phyloP scores from a whole-genome alignment of 768 basidiomycete species.

The Boletus barrowsii region DNA sequence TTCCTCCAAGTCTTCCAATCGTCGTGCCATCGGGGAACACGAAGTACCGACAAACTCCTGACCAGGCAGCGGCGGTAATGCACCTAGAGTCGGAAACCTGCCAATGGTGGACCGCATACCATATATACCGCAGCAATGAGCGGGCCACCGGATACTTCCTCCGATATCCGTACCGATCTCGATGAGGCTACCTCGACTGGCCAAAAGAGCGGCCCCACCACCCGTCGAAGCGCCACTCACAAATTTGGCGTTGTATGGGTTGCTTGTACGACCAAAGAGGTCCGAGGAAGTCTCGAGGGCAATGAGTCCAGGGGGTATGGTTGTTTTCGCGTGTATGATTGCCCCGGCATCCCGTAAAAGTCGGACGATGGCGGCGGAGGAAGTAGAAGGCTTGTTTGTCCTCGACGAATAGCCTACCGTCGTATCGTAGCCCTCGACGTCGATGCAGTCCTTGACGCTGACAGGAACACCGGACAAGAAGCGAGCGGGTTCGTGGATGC shows the following conservation, averaged over 20 bases:
- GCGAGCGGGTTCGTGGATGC: background rate
- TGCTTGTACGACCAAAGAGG: slow-evolving; percentile 45
- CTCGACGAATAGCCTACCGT: slow-evolving; percentile 43
- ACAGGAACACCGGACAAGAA: slow-evolving; percentile 46
- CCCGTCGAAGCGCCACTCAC: slow-evolving; percentile 49
- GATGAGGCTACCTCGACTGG: slow-evolving; percentile 41
- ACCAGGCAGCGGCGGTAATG: slow-evolving; percentile 33
- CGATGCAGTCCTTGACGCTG: slow-evolving; percentile 47
- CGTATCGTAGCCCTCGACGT: slow-evolving; percentile 45
- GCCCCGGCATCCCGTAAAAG: slow-evolving; percentile 43
- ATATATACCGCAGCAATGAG: slow-evolving; percentile 47
- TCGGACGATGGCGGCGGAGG: slow-evolving; percentile 38
- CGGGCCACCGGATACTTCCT: slow-evolving; percentile 48
- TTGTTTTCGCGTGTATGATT: slow-evolving; percentile 40
- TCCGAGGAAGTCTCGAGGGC: slow-evolving; percentile 42
- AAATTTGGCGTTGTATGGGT: slow-evolving; percentile 44
- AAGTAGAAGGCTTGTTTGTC: slow-evolving; percentile 33
- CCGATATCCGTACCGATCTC: slow-evolving; percentile 51
- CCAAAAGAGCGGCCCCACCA: slow-evolving; percentile 49
- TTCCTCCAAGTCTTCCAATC: slow-evolving; percentile 39
- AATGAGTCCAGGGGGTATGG: slow-evolving; percentile 42
- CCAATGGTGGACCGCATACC: slow-evolving; percentile 38
- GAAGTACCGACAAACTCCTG: slow-evolving; percentile 37
- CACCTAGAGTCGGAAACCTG: slow-evolving; percentile 37
- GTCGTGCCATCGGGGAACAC: slow-evolving; percentile 41